phyloP scores from a whole-genome alignment of 1,139 yeast genomes.

The Geotrichum bryndzae region DNA sequence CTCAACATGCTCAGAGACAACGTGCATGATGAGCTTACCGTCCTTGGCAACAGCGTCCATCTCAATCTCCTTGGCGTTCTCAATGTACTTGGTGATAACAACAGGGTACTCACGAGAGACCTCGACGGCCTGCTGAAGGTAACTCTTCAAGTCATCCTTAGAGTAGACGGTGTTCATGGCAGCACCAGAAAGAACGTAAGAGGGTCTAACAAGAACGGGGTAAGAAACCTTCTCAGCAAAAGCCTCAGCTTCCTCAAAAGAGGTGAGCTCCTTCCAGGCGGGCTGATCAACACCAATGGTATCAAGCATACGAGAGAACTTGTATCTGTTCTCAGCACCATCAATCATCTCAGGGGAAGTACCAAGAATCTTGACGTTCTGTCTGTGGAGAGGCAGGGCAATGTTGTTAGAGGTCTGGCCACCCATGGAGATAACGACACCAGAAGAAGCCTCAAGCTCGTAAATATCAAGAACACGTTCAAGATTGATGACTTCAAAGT shows the following conservation, averaged over 20 bases:
- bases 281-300: conserved; percentile 93
- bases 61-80: conserved; percentile 95
- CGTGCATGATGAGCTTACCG: conserved; percentile 87
- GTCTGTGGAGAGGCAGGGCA: conserved; percentile 73
- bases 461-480: conserved; percentile 97
- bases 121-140: conserved; percentile 79
- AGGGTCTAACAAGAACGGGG: conserved; percentile 96
- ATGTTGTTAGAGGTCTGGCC: conserved; percentile 98
- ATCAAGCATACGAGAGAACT: conserved; percentile 90
- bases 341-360: conserved; percentile 94
- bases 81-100: conserved; percentile 90
- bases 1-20: conserved; percentile 95
- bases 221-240: conserved; percentile 85
- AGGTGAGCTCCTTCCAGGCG: conserved; percentile 91
- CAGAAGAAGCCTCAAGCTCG: conserved; percentile 81
- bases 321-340: conserved; percentile 96
- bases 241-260: conserved; percentile 73
- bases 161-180: conserved; percentile 92
- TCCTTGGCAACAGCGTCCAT: conserved; percentile 92
- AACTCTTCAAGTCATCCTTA: conserved; percentile 69
- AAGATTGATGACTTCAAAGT: conserved; percentile 89
- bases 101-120: conserved; percentile 96
- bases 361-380: conserved; percentile 78
- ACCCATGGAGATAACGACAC: conserved; percentile 94
- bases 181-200: conserved; percentile 95